Percentiles rank a stretch among this genome's conserved stretches.
phyloP scores from a whole-genome alignment of 257 asterid species.

The Solanum ossicruentum region DNA sequence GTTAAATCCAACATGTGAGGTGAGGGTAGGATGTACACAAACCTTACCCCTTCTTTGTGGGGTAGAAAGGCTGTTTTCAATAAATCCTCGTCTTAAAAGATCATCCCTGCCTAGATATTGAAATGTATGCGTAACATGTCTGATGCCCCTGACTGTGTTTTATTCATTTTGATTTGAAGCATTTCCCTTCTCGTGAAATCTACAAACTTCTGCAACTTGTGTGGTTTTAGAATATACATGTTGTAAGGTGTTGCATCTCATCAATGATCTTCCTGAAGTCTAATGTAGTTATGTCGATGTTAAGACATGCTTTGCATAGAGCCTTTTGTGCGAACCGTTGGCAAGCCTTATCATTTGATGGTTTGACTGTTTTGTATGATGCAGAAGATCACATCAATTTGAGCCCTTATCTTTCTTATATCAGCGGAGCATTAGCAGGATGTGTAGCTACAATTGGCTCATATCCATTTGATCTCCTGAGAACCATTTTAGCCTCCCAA shows the following conservation, averaged over 20 bases:
- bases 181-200: neutral
- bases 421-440: constrained; percentile 90
- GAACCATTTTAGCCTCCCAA: constrained; percentile 95
- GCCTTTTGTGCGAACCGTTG: neutral
- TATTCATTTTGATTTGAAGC: neutral
- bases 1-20: neutral
- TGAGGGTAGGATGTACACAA: neutral
- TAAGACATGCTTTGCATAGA: neutral
- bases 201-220: neutral
- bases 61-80: neutral
- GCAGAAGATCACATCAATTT: constrained; percentile 74
- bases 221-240: neutral
- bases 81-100: neutral
- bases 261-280: neutral
- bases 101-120: neutral
- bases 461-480: constrained; percentile 86
- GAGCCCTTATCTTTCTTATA: constrained; percentile 72
- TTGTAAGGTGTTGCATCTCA: neutral
- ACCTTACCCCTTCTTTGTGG: neutral
- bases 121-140: neutral
- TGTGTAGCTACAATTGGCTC: constrained; percentile 96
- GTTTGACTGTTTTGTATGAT: constrained; percentile 5
- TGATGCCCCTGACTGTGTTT: neutral
- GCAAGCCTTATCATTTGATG: neutral
- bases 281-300: neutral